Evolutionary conservation across 139 green algal genomes (phyloP), one percentile per base, ranked within the genome.

Genomic region (Pseudopediastrum boryanum): DNA sequence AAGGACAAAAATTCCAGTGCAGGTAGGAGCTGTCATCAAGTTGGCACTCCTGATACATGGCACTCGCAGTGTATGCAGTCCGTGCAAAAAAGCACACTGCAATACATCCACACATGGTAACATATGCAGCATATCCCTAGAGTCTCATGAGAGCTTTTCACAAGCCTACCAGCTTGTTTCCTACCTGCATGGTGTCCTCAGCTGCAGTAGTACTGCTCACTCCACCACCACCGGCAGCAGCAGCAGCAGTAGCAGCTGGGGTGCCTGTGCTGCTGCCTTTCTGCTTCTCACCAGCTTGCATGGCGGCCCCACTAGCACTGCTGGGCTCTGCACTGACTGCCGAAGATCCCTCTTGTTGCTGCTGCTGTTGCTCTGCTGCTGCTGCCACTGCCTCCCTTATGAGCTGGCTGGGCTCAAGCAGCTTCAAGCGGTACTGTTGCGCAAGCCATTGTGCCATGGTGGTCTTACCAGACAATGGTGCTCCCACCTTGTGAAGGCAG

Each of bases 391-490:
- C 85, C 10, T 85, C 77, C 9, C 78, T 42, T n/a, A 86, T 64
- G 2, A 90, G 76, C 48, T 67, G 51, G 77, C 90, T 75, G 29
- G 86, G 78, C 0, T 84, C 71, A 21, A 92, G 70, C 44, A 91
- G 79, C 51, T 81, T 75, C 16, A 81, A 23, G 12, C 74, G 62
- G 78, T 78, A 84, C 12, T 33, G n/a, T 25, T 81, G 70, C 19
- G 87, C 79, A 25, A 93, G 63, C 33, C 84, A 75, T 36, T 84
- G 80, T 0, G 89, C 89, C 51, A 89, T 66, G 4, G 58, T 88
- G 36, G 81, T 88, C 86, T 93, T 94, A 64, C 92, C 92, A 16
- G 80, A 44, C 33, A 54, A 74, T 23, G 74, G 74, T n/a, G 35
- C 43, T 1, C 67, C 83, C 23, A 69, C 33, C 82, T 87, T 43